Evolutionary conservation across 306 rosid species (phyloP), one percentile per base, ranked within the genome.

Genomic region (Potentilla sterilis): DNA sequence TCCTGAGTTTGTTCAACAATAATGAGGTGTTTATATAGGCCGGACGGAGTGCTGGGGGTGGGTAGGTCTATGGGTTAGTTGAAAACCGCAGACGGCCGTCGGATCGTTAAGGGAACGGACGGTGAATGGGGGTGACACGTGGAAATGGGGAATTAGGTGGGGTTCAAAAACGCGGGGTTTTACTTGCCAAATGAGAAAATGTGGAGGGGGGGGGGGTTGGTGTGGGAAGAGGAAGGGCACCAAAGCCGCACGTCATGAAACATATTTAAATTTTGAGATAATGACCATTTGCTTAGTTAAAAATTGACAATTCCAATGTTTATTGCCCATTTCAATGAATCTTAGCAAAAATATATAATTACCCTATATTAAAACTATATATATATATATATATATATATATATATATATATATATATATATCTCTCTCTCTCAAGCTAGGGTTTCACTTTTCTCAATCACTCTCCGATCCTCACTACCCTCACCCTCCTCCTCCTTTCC

Each of bases 31-130:
- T 77, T 79, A 52, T 87, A 88, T 84, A 83, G 89, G 47, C 9
- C 3, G 8, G 37, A 0, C 22, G 58, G 78, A 67, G 89, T 57
- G 86, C 52, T 28, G 77, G 24, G 34, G 90, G 89, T 90, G 87
- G 92, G 96, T 83, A 67, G 78, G 92, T 87, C 76, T 86, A 81
- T 75, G 91, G 73, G 97, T 91, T 93, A 86, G 98, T 91, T 93
- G 97, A 83, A 83, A 85, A 79, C 7, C 34, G 2, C 18, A 42
- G 6, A 47, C 37, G 86, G 81, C 85, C 92, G 86, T 93, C 54
- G 77, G 97, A 91, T 28, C 2, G n/a, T 16, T 9, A 32, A 2
- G 19, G 67, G 41, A 14, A 34, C 3, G 67, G 67, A 61, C 41
- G 67, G 41, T 0, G 41, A 41, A 61, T 61, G 0, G 40, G 10